Evolutionary conservation across 2,329 filamentous ascomycete species (phyloP), one percentile per base, ranked within the genome.

Genomic region (Penicillium fuscoglaucum): DNA sequence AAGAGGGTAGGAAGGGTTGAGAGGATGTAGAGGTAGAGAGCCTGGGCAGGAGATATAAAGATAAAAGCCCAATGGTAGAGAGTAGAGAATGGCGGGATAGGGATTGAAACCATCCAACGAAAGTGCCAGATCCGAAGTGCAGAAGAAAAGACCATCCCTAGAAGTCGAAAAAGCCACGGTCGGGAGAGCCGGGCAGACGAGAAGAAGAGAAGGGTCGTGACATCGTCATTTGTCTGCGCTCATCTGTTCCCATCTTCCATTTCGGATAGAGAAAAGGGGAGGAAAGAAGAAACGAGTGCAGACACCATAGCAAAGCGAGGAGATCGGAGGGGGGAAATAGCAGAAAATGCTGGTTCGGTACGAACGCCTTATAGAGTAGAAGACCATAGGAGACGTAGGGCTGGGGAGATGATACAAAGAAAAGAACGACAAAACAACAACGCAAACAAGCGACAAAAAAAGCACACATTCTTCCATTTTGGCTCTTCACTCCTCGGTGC

Each of bases 161-260:
- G 58, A 59, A 66, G 62, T 66, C 64, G 61, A 57, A 62, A 54
- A 59, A 61, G 58, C 55, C 62, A 65, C 61, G 54, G 58, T 64
- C 65, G 62, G 66, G 47, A 57, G 15, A 52, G 35, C 40, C 58
- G 55, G 57, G 58, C 57, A 39, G 57, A 66, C 58, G 55, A 68
- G 61, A 64, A 66, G 51, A 61, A 64, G 60, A 64, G 49, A 64
- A 66, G 65, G 57, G 63, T 73, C 71, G 68, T 73, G 65, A 72
- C 66, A 66, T 73, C 71, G 66, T 73, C 66, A 72, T 62, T 51
- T 50, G 54, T 39, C 52, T 52, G 50, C 56, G 46, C 55, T 47
- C 52, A 37, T 45, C 51, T 51, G 6, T 9, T 19, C 37, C 40
- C 40, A 4, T 37, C 35, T 15, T 26, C 44, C 45, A 39, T 40